phyloP scores from a whole-genome alignment of 352 stramenopile species.

The Albugo laibachii region DNA sequence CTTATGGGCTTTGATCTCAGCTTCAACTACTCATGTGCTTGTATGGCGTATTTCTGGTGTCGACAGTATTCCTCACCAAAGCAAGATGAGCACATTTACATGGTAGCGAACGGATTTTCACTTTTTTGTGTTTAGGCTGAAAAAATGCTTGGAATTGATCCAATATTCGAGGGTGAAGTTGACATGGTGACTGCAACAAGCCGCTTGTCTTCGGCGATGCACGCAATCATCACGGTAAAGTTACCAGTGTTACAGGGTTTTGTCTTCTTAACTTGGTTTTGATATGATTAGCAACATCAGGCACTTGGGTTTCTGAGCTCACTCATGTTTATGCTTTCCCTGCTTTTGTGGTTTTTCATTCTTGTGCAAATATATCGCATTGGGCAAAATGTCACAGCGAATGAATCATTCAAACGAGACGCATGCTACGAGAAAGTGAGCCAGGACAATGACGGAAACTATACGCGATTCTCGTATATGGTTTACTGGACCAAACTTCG shows the following conservation, averaged over 20 bases:
- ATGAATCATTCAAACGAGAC: conserved; percentile 71
- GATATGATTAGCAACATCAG: background rate
- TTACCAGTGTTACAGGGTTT: background rate
- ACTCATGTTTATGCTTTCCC: conserved; percentile 28
- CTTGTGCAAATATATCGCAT: conserved; percentile 58
- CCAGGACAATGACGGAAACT: conserved; percentile 4
- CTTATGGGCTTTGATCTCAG: background rate
- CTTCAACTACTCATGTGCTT: conserved; percentile 11
- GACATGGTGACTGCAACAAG: background rate
- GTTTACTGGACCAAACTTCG: background rate
- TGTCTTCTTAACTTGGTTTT: background rate
- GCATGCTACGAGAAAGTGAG: conserved; percentile 34
- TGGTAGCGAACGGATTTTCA: background rate
- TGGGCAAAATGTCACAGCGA: conserved; percentile 45
- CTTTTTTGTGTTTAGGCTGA: background rate
- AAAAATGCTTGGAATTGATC: background rate
- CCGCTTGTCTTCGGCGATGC: background rate
- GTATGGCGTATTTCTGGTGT: conserved; percentile 25
- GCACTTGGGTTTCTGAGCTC: conserved; percentile 43
- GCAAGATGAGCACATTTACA: background rate
- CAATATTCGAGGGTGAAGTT: background rate
- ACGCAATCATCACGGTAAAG: no score
- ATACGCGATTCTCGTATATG: background rate
- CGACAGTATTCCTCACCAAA: conserved; percentile 25
- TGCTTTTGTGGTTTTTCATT: conserved; percentile 52